Conservation (phyloP, 139 green algal genomes). For the Diplosphaera chodatii region DNA sequence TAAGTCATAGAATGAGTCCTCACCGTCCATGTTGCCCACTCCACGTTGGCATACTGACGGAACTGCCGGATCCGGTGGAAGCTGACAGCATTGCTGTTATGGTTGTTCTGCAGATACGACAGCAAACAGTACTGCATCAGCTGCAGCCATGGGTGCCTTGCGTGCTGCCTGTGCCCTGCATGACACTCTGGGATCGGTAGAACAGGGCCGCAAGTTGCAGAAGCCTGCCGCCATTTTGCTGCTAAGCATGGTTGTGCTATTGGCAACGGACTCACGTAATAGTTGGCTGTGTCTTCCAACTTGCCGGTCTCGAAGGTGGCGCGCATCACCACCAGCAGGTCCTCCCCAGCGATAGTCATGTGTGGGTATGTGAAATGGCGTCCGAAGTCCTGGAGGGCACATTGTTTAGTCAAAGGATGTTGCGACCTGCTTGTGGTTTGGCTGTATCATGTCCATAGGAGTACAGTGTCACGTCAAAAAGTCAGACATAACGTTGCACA, state of each 20-base stretch:
- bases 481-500: no score
- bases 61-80: conserved; percentile 23
- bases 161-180: no score
- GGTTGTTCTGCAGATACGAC: conserved; percentile 17
- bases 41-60: conserved; percentile 15
- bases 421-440: no score
- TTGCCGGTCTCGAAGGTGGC: conserved; percentile 11
- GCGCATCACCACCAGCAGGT: conserved; percentile 19
- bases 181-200: no score
- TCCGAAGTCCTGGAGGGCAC: no score
- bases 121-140: no score
- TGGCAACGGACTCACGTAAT: not conserved
- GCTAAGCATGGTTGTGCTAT: not conserved
- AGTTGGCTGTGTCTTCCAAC: not conserved
- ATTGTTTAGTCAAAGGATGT: no score
- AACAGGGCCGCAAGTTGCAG: no score
- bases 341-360: conserved; percentile 22
- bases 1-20: not conserved
- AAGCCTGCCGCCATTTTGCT: no score
- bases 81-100: conserved; percentile 24
- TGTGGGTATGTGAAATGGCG: conserved; percentile 30
- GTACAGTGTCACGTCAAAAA: no score
- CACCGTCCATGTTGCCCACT: conserved; percentile 9
- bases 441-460: no score
- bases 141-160: no score